These are phyloP conservation scores for Komagataella populi DNA, from an alignment of 805 yeast species.

Conservation along the genomic window DNA sequence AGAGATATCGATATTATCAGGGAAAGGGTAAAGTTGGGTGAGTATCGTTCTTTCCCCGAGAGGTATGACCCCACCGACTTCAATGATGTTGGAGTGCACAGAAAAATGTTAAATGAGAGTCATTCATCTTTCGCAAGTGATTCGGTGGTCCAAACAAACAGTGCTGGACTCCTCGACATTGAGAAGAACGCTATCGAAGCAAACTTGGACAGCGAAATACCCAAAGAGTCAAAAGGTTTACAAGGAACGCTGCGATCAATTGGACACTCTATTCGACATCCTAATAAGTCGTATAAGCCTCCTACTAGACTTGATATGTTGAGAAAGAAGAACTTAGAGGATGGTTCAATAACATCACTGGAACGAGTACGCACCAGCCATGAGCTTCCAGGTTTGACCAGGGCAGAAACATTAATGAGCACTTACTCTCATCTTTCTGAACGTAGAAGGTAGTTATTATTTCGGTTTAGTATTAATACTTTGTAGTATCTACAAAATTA, in stretches of 20 bases:
- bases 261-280: slow-evolving; percentile 2
- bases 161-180: not conserved
- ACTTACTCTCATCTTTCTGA: not conserved
- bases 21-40: slow-evolving; percentile 42
- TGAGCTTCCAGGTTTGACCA: slow-evolving; percentile 33
- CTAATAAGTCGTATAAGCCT: not conserved
- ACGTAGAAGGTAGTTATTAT: not conserved
- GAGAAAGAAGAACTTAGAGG: slow-evolving; percentile 5
- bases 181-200: not conserved
- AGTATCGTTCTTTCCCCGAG: slow-evolving; percentile 30
- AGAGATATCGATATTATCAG: slow-evolving; percentile 59
- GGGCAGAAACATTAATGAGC: slow-evolving; percentile 21
- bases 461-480: not conserved
- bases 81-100: slow-evolving; percentile 13
- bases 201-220: not conserved
- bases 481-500: not conserved
- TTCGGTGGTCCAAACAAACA: not conserved
- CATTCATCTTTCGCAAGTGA: not conserved
- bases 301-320: slow-evolving; percentile 2
- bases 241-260: slow-evolving; percentile 4
- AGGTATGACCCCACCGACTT: slow-evolving; percentile 40
- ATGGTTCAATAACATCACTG: slow-evolving; percentile 16
- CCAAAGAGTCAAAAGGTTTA: not conserved
- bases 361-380: slow-evolving; percentile 29
- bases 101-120: slow-evolving; percentile 3